Evolutionary conservation across 805 yeast species (phyloP), one percentile per base, ranked within the genome.

Genomic region (Lachancea fermentati): DNA sequence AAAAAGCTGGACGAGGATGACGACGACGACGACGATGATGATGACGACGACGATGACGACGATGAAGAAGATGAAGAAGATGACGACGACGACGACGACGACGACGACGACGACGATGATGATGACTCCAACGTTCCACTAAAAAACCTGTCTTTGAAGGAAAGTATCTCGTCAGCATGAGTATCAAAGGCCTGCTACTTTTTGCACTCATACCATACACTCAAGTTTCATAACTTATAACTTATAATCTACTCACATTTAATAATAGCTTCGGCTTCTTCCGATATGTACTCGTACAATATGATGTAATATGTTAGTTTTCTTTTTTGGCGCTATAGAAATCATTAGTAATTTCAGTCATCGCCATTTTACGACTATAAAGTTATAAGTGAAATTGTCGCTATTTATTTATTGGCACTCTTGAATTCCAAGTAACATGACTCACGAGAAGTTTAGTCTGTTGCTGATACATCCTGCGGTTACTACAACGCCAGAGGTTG

Each of bases 381-480:
- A 22, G 11, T 7, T 22, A 22, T 22, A 22, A 22, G 26, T 22
- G 7, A 7, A 22, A 7, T 7, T 11, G 7, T 7, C 7, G 26
- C 11, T 11, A 7, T 7, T 7, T 7, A 22, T 22, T 7, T 22
- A 22, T 11, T 22, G 26, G 11, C 26, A 11, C 26, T 11, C 7
- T 11, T 22, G 9, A 22, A 11, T 7, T 22, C 11, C 11, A 7
- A 22, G 7, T 11, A 22, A 22, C 22, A 47, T 43, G 49, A 22
- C 43, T 7, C 15, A 28, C 16, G 37, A 41, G 18, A 46, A 48
- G 37, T 41, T 41, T 7, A 56, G 55, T 30, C 60, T 79, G 40
- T 59, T 80, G 19, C 64, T 81, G 36, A 68, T 81, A 39, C 87
- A 81, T 52, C 87, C 87, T 14, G 80, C 84, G 5, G 71, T 76